Evolutionary conservation across 1,284 basidiomycete species (phyloP), one percentile per base, ranked within the genome.

Genomic region (Mycosarcoma maydis): DNA sequence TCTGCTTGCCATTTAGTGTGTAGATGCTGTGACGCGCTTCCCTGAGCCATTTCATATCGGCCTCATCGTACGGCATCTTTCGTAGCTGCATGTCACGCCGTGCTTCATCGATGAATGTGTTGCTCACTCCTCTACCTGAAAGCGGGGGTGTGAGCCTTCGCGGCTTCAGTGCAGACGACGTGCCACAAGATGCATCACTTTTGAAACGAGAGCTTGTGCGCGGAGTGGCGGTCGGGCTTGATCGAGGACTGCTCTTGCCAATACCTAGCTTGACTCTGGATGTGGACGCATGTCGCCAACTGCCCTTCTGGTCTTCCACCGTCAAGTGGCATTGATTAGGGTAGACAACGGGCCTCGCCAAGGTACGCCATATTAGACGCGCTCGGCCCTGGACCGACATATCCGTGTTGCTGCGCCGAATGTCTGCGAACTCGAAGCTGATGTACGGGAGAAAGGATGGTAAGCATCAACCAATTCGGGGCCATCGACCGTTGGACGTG

Each of bases 51-150:
- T 57, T 33, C 16, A 70, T 30, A 16, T 70, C 61, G 7, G 30
- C 49, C 3, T 47, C 44, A 14, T 36, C 17, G 44, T 40, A 57
- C 0, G 38, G 39, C 67, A 70, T 65, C 33, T 17, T 59, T 24
- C 67, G 56, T 17, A 70, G 6, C 20, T 65, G 52, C 52, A 70
- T 57, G 32, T 49, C 47, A 3, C 50, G 53, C 23, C 24, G 48
- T 8, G 65, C 65, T 23, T 68, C 46, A 46, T 62, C 51, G 55
- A 69, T 55, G 24, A 29, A 49, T 6, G 29, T 27, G 24, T 54
- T 54, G n/a, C 7, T 20, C 1, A 58, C 50, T 19, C 54, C 61
- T 42, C 61, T 41, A 11, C 61, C 61, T 23, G 54, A 19, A 0
- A 7, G 14, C 29, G 45, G 40, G 4, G 23, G 16, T 9, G 14